phyloP scores from a whole-genome alignment of 768 basidiomycete species.

The Paxillus ammoniavirescens region DNA sequence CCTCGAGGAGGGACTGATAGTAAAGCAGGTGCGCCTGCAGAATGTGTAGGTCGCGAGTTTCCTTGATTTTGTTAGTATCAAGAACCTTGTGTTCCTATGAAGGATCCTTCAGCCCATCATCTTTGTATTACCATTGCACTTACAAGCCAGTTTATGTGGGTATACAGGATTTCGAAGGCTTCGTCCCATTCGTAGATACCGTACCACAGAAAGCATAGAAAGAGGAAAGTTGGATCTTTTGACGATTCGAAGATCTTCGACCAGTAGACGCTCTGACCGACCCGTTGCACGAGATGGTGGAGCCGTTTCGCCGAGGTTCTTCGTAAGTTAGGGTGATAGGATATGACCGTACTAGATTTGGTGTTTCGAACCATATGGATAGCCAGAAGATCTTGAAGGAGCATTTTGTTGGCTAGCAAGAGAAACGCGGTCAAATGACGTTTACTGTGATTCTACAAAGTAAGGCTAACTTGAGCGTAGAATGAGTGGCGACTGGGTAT shows the following conservation, averaged over 20 bases:
- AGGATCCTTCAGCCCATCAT: neutral
- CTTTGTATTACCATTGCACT: conserved; percentile 5
- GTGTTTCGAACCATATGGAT: conserved; percentile 47
- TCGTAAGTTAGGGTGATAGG: conserved; percentile 28
- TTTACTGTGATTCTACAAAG: neutral
- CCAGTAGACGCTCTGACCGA: conserved; percentile 34
- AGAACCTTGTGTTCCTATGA: conserved; percentile 47
- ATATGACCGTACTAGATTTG: conserved; percentile 21
- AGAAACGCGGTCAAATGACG: neutral
- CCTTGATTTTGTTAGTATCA: conserved; percentile 35
- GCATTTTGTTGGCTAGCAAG: conserved; percentile 15
- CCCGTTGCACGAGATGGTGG: conserved; percentile 28
- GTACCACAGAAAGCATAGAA: conserved; percentile 57
- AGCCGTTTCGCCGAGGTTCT: conserved; percentile 23
- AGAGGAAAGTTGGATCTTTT: conserved; percentile 54
- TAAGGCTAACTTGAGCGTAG: conserved; percentile 30
- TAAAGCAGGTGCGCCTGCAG: conserved; percentile 58
- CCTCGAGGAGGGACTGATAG: conserved; percentile 50
- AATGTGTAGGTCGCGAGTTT: conserved; percentile 55
- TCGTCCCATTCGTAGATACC: conserved; percentile 65
- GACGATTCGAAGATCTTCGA: conserved; percentile 21
- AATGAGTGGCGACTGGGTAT: conserved; percentile 50
- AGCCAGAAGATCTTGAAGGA: conserved; percentile 47
- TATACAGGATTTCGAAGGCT: conserved; percentile 48
- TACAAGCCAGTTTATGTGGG: conserved; percentile 51